These are phyloP conservation scores for Tilletia caries DNA, from an alignment of 1,284 basidiomycete species.

Conservation along the genomic window DNA sequence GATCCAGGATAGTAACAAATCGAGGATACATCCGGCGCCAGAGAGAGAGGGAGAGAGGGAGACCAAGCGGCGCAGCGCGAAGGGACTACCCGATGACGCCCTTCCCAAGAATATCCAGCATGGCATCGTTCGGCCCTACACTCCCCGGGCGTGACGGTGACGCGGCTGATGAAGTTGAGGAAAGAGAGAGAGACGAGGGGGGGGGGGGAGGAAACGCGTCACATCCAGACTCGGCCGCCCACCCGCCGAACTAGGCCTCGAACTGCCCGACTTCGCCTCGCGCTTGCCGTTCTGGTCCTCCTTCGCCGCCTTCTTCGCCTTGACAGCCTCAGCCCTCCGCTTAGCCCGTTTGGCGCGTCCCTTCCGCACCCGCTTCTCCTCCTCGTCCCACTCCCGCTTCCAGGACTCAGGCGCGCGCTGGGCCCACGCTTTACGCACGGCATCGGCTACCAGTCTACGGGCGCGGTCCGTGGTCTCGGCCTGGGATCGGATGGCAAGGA, in stretches of 20 bases:
- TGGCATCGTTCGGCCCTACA: no score
- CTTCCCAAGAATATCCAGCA: no score
- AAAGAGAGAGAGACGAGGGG: no score
- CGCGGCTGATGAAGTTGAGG: background rate
- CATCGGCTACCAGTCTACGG: constrained; percentile 44
- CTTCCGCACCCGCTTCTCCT: constrained; percentile 21
- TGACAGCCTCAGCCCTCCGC: constrained; percentile 5
- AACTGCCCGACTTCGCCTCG: background rate
- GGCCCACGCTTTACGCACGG: constrained; percentile 47
- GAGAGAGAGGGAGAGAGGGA: no score
- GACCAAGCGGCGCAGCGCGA: no score
- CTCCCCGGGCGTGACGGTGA: background rate
- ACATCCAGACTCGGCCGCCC: background rate
- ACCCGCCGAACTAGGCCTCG: background rate
- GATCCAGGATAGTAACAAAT: no score
- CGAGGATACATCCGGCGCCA: no score
- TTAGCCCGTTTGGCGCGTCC: constrained; percentile 12
- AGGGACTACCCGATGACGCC: no score
- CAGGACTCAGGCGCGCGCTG: constrained; percentile 45
- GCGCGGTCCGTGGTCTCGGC: constrained; percentile 44
- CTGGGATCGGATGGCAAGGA: constrained; percentile 45
- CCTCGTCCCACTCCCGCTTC: constrained; percentile 45
- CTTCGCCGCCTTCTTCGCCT: background rate
- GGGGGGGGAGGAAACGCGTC: no score
- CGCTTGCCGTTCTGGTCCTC: background rate